Conservation (phyloP, 2,329 filamentous ascomycete species). For the Phialocephala subalpina region DNA sequence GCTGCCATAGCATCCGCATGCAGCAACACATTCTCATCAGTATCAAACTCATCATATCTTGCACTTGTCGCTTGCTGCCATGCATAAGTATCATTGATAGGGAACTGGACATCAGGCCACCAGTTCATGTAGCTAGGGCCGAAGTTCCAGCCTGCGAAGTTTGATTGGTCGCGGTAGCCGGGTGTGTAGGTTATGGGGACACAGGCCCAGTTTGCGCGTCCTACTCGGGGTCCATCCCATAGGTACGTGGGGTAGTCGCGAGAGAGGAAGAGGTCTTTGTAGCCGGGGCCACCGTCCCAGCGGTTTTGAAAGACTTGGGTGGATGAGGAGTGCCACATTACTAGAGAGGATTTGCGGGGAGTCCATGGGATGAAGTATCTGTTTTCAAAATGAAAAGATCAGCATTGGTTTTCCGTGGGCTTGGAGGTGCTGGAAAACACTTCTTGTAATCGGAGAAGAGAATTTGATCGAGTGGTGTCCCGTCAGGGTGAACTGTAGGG, state of each 20-base stretch:
- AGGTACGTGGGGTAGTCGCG: constrained; percentile 29
- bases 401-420: too few species aligned
- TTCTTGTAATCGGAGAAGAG: too few species aligned
- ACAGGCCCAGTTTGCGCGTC: constrained; percentile 28
- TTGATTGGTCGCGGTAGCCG: constrained; percentile 21
- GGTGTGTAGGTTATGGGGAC: constrained; percentile 19
- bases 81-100: constrained; percentile 15
- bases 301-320: constrained; percentile 31
- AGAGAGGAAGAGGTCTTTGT: constrained; percentile 28
- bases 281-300: constrained; percentile 31
- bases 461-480: too few species aligned
- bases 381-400: too few species aligned
- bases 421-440: too few species aligned
- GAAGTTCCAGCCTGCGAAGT: constrained; percentile 29
- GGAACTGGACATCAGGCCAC: constrained; percentile 27
- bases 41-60: constrained; percentile 28
- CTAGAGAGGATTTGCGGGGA: constrained; percentile 21
- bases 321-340: constrained; percentile 28
- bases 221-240: constrained; percentile 27
- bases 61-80: constrained; percentile 25
- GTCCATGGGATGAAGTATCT: constrained; percentile 26
- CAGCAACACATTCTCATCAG: constrained; percentile 21
- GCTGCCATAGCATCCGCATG: constrained; percentile 17
- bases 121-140: constrained; percentile 23
- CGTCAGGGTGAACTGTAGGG: too few species aligned